Conservation (phyloP, 139 green algal species). For the Chlamydomonas incerta region DNA sequence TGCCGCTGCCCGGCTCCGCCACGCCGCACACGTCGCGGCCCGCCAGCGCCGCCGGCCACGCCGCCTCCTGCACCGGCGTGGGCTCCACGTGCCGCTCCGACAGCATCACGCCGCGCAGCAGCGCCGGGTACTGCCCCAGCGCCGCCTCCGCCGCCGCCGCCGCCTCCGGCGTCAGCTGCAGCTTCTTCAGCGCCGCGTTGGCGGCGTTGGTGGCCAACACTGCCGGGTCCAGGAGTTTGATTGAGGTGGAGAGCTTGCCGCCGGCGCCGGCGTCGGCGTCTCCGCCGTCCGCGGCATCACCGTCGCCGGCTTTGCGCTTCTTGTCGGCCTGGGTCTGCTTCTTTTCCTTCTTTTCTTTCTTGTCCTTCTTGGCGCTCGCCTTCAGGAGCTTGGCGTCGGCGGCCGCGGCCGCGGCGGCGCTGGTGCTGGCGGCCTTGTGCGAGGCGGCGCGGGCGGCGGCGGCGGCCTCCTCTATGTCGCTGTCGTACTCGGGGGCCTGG, state of each 20-base stretch:
- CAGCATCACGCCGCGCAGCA: constrained; percentile 74
- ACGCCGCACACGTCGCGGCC: constrained; percentile 64
- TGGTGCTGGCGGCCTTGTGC: constrained; percentile 20
- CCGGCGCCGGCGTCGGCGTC: not conserved
- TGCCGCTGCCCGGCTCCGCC: constrained; percentile 85
- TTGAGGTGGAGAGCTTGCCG: constrained; percentile 48
- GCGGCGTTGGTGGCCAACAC: constrained; percentile 21
- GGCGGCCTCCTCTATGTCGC: constrained; percentile 18
- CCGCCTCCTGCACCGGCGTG: constrained; percentile 75
- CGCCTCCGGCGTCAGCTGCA: not conserved
- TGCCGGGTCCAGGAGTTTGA: constrained; percentile 46
- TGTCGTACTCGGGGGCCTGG: not conserved
- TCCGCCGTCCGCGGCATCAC: not conserved
- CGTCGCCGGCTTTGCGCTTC: not conserved
- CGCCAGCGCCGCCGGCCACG: constrained; percentile 45
- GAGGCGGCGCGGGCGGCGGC: constrained; percentile 1
- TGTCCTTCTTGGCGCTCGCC: constrained; percentile 8
- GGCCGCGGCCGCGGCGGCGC: not conserved
- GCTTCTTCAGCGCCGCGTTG: not conserved
- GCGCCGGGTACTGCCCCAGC: constrained; percentile 49
- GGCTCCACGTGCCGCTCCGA: constrained; percentile 66
- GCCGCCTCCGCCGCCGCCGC: not conserved
- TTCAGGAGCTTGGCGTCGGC: not conserved
- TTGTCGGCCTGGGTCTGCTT: not conserved
- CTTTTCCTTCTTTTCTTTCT: not conserved